Percentiles rank a stretch among this genome's conserved stretches.
Conservation (phyloP, 2,329 filamentous ascomycete species). For the Pyrenochaeta sp. region DNA sequence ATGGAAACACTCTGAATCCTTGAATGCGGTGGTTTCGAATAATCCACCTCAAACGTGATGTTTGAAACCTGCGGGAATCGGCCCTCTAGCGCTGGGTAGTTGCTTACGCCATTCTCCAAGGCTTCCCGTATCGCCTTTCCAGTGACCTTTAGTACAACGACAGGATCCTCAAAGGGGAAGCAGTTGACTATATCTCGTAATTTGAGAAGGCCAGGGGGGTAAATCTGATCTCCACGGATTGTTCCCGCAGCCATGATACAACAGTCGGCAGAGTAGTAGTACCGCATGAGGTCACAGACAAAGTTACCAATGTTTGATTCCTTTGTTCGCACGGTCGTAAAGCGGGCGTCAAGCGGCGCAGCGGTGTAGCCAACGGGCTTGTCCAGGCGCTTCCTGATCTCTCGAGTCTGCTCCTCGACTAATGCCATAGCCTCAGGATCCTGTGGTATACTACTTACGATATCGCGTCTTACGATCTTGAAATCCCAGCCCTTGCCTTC, state of each 20-base stretch:
- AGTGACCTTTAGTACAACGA: constrained; percentile 76
- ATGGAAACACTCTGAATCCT: constrained; percentile 72
- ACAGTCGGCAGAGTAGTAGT: constrained; percentile 82
- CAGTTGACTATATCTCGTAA: constrained; percentile 87
- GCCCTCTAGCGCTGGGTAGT: constrained; percentile 82
- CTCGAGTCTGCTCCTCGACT: constrained; percentile 74
- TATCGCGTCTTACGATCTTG: constrained; percentile 76
- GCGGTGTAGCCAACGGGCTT: constrained; percentile 84
- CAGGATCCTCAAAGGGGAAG: constrained; percentile 92
- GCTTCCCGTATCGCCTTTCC: constrained; percentile 80
- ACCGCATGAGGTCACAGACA: constrained; percentile 89
- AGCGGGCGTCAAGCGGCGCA: constrained; percentile 83
- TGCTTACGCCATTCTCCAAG: constrained; percentile 82
- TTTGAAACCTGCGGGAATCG: constrained; percentile 89
- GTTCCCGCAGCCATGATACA: constrained; percentile 86
- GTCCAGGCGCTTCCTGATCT: constrained; percentile 78
- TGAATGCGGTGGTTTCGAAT: constrained; percentile 65
- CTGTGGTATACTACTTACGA: constrained; percentile 72
- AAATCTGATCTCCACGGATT: constrained; percentile 85
- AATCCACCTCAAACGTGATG: constrained; percentile 78
- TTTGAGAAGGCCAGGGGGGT: constrained; percentile 78
- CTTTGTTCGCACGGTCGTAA: constrained; percentile 77
- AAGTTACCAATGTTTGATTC: constrained; percentile 93
- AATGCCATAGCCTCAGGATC: constrained; percentile 68
- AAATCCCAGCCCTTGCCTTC: constrained; percentile 74